Evolutionary conservation across 2,329 filamentous ascomycete genomes (phyloP).

Genomic region (Trichophyton schoenleinii): DNA sequence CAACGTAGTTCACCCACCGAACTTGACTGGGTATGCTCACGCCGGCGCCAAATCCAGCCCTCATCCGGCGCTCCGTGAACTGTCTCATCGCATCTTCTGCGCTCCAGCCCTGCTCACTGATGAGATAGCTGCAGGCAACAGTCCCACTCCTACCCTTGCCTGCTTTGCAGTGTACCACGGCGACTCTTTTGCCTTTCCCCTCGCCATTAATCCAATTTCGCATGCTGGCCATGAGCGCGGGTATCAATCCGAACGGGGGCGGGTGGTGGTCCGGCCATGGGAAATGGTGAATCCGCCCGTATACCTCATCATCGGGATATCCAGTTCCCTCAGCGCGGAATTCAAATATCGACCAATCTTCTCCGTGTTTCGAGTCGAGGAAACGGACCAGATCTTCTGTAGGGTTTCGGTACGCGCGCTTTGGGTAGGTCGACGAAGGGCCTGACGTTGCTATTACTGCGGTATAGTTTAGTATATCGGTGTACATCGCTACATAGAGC

Average conservation of each 20-base stretch:
- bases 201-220: constrained; percentile 59
- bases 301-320: constrained; percentile 82
- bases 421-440: constrained; percentile 76
- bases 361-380: constrained; percentile 70
- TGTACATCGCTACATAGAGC: neutral
- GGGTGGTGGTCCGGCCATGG: constrained; percentile 97
- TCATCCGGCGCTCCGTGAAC: constrained; percentile 78
- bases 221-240: constrained; percentile 85
- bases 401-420: constrained; percentile 87
- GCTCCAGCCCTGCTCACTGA: constrained; percentile 68
- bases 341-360: constrained; percentile 92
- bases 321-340: constrained; percentile 94
- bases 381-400: constrained; percentile 77
- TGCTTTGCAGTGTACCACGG: constrained; percentile 92
- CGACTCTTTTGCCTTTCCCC: constrained; percentile 47
- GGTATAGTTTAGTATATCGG: neutral
- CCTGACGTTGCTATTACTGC: constrained; percentile 63
- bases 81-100: constrained; percentile 50
- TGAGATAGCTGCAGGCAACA: constrained; percentile 75
- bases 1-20: constrained; percentile 76
- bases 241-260: constrained; percentile 79
- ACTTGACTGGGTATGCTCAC: constrained; percentile 89
- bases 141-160: constrained; percentile 91
- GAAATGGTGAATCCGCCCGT: constrained; percentile 74
- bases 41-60: constrained; percentile 73